phyloP scores from a whole-genome alignment of 129 eudicot species.

The Helianthus tuberosus region DNA sequence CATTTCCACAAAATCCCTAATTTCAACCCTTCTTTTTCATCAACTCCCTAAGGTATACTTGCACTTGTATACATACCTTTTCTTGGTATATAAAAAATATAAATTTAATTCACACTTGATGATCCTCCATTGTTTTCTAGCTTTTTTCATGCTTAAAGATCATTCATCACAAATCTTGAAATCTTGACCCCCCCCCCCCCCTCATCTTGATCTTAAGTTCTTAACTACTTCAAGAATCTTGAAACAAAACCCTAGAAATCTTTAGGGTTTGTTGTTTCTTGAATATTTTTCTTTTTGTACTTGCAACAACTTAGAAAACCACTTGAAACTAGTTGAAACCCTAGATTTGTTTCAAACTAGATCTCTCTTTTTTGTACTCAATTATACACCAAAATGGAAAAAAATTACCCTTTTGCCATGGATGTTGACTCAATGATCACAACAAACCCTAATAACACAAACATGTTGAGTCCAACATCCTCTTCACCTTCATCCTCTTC shows the following conservation, averaged over 20 bases:
- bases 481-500: slow-evolving; percentile 46
- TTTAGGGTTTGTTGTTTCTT: slow-evolving; percentile 32
- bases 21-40: slow-evolving; percentile 40
- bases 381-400: slow-evolving; percentile 33
- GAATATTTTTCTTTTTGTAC: neutral
- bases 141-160: slow-evolving; percentile 41
- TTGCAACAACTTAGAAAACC: no score
- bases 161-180: slow-evolving; percentile 19
- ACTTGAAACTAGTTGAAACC: slow-evolving; percentile 1
- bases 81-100: slow-evolving; percentile 33
- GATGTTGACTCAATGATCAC: slow-evolving; percentile 36
- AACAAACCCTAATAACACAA: slow-evolving; percentile 3
- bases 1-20: slow-evolving; percentile 72
- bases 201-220: slow-evolving; percentile 7
- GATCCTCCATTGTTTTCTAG: slow-evolving; percentile 22
- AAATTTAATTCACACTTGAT: slow-evolving; percentile 26
- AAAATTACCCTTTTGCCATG: slow-evolving; percentile 32
- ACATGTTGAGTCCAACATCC: slow-evolving; percentile 25
- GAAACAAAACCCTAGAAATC: slow-evolving; percentile 36
- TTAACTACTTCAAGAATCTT: slow-evolving; percentile 17
- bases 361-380: slow-evolving; percentile 19
- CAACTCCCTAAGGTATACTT: slow-evolving; percentile 26
- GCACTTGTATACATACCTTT: slow-evolving; percentile 42
- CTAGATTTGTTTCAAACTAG: slow-evolving; percentile 6
- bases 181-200: slow-evolving; percentile 23